Evolutionary conservation across 305 asterid species (phyloP).

Genomic region (Fraxinus latifolia): DNA sequence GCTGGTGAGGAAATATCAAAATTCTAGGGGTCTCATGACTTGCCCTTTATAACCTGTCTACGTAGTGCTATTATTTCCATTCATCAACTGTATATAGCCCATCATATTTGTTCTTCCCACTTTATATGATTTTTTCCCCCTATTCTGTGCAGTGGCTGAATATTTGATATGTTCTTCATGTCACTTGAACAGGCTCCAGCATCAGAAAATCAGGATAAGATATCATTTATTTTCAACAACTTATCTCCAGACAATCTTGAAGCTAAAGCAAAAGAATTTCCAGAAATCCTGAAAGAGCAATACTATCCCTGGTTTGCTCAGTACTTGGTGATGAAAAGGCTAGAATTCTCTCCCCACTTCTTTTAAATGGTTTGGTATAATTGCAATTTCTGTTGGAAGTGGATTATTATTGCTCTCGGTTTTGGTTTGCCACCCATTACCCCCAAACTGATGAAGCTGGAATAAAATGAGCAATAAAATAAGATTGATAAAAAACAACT

Average conservation of each 20-base stretch:
- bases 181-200: constrained; percentile 73
- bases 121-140: background rate
- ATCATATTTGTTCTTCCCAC: background rate
- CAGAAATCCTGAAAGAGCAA: constrained; percentile 69
- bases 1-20: background rate
- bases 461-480: constrained; percentile 1
- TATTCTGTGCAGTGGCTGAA: constrained; percentile 18
- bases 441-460: constrained; percentile 13
- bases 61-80: background rate
- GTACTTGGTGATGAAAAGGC: constrained; percentile 99
- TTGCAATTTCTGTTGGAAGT: background rate
- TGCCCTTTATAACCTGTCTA: background rate
- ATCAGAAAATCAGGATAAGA: constrained; percentile 89
- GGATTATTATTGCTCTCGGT: constrained; percentile 11
- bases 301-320: constrained; percentile 97
- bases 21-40: background rate
- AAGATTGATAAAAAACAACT: background rate
- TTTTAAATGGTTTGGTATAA: constrained; percentile 8
- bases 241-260: constrained; percentile 79
- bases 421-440: background rate
- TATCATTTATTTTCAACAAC: constrained; percentile 83
- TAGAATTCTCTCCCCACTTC: constrained; percentile 8
- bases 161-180: constrained; percentile 15
- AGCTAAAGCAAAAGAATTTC: constrained; percentile 84
- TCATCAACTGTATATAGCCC: background rate